Evolutionary conservation across 495 filamentous ascomycete genomes (phyloP).

Genomic region (Aspergillus coremiiformis): DNA sequence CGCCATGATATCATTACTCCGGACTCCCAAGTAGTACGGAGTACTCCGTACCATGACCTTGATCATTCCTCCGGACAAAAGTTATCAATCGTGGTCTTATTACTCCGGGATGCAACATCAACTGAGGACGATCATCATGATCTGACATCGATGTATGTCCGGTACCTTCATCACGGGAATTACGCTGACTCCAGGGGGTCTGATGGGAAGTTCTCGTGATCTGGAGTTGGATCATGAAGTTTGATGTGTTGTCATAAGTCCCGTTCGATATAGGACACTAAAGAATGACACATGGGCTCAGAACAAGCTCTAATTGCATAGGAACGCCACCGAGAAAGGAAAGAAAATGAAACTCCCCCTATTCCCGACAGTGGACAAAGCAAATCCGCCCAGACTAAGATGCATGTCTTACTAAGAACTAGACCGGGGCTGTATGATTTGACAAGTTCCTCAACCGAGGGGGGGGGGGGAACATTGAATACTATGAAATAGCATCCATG

Average conservation of each 20-base stretch:
- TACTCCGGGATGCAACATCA: neutral
- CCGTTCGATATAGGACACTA: neutral
- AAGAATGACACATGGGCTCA: neutral
- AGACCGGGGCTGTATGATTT: neutral
- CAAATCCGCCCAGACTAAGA: neutral
- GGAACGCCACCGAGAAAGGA: neutral
- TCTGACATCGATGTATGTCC: neutral
- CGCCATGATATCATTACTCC: neutral
- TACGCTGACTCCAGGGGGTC: neutral
- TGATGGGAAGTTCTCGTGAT: neutral
- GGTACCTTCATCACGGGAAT: neutral
- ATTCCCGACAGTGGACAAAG: neutral
- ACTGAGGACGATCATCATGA: neutral
- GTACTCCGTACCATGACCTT: neutral
- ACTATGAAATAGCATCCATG: no score
- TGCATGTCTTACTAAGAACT: constrained; percentile 1
- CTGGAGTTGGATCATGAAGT: neutral
- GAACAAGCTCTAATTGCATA: neutral
- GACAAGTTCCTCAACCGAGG: neutral
- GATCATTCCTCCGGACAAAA: neutral
- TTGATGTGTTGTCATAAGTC: neutral
- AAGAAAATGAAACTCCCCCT: neutral
- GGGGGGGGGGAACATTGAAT: no score
- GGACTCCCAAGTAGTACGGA: neutral
- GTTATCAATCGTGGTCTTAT: neutral